Percentiles rank a stretch among this genome's conserved stretches.
Conservation (phyloP, 108 stramenopile species). For the Nitzschia palea region DNA sequence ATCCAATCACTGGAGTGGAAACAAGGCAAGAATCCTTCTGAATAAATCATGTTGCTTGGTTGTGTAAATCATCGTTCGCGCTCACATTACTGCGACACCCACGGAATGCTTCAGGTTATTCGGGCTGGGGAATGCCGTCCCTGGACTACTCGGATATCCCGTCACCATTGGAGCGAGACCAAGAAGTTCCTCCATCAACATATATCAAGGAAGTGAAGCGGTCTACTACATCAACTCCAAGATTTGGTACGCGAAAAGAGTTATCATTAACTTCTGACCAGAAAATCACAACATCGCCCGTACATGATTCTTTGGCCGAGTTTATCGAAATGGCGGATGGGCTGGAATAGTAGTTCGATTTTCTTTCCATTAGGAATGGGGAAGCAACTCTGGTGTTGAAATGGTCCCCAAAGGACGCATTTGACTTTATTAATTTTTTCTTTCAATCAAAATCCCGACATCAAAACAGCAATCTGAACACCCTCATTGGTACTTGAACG, state of each 20-base stretch:
- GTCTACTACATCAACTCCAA: neutral
- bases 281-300: neutral
- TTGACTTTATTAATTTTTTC: no score
- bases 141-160: constrained; percentile 7
- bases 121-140: constrained; percentile 1
- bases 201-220: neutral
- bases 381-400: no score
- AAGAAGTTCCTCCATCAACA: neutral
- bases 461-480: no score
- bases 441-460: no score
- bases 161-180: neutral
- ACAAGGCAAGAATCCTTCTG: no score
- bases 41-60: no score
- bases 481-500: no score
- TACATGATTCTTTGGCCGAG: no score
- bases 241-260: neutral
- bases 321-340: neutral
- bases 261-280: neutral
- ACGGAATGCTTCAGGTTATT: constrained; percentile 1
- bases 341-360: neutral
- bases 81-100: no score
- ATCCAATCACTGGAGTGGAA: neutral
- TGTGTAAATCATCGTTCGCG: no score
- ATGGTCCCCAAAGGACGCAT: no score
- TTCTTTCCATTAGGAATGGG: no score